Evolutionary conservation across 192 early-diverging fungal genomes (phyloP).

Genomic region (Gryganskiella cystojenkinii): DNA sequence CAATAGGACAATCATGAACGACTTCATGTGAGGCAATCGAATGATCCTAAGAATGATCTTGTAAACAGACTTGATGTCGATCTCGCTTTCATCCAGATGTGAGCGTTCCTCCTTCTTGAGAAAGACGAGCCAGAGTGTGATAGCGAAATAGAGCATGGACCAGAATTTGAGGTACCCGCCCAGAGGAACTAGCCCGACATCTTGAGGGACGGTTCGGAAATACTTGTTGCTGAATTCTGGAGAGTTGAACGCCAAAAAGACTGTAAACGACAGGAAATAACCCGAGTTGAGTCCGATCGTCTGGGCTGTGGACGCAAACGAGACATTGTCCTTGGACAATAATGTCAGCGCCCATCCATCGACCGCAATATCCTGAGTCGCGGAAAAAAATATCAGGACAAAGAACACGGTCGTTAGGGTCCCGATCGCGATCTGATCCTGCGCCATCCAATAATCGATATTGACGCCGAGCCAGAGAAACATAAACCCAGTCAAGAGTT

Average conservation of each 20-base stretch:
- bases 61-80: constrained; percentile 81
- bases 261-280: constrained; percentile 96
- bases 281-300: constrained; percentile 97
- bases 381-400: constrained; percentile 90
- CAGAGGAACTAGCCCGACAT: constrained; percentile 79
- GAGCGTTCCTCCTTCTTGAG: constrained; percentile 75
- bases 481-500: constrained; percentile 82
- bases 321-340: constrained; percentile 90
- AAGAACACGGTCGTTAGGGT: constrained; percentile 84
- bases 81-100: constrained; percentile 61
- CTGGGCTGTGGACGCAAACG: constrained; percentile 93
- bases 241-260: constrained; percentile 97
- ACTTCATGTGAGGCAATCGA: constrained; percentile 88
- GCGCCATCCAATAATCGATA: constrained; percentile 76
- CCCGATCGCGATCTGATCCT: constrained; percentile 70
- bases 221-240: constrained; percentile 96
- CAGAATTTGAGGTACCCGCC: constrained; percentile 94
- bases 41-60: constrained; percentile 91
- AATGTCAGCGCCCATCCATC: constrained; percentile 95
- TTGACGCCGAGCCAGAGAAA: constrained; percentile 83
- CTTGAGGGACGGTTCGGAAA: constrained; percentile 71
- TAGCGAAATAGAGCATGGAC: constrained; percentile 89
- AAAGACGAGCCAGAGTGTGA: constrained; percentile 85
- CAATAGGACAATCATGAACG: constrained; percentile 83
- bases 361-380: constrained; percentile 89